Base-by-base conservation (phyloP, 176 grass and related monocot species). In the Metroxylon sagu region DNA sequence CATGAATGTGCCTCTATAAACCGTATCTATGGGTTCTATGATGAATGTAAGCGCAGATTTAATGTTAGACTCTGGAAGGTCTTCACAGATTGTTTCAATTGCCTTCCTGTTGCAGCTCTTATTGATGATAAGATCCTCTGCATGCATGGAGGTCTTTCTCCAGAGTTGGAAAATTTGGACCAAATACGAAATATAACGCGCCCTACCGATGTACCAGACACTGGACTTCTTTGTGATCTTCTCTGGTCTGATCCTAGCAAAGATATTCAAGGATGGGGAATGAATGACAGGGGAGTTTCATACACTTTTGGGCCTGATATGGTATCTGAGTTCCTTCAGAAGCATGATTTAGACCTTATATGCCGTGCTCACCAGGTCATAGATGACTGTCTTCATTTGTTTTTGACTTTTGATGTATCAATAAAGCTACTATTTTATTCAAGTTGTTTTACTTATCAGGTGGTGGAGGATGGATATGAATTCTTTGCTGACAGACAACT, bases 21-120 rank as follows among this genome's bases (percentile, higher is more conserved):
- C 55, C 82, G 82, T 39, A 61, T 85, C 26, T 85, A 85, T 60
- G 82, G 82, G 54, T 85, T 85, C 69, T 85, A 80, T 55, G 82
- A 85, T 30, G 82, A 85, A 74, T 85, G 82, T 54, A 85, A 80
- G 48, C 76, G 79, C 59, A 65, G 84, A 61, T 87, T 78, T 71
- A 78, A 18, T 60, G 84, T 87, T 19, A 80, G 65, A 56, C 66
- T 87, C 3, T 67, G 80, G 80, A 60, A 71, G 29, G 23, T 50
- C 74, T 88, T 88, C 85, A 66, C 72, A 18, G 85, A 83, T 69
- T 88, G 80, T 81, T 88, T 88, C 66, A 74, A 73, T 67, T 88
- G 85, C 71, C 56, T 88, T 3, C 85, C 85, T 55, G 76, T 68
- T 5, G 79, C 85, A 2, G 85, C 85, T 16, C 50, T 88, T 19